Conservation (phyloP, 495 filamentous ascomycete genomes). For the Diplogelasinospora grovesii region DNA sequence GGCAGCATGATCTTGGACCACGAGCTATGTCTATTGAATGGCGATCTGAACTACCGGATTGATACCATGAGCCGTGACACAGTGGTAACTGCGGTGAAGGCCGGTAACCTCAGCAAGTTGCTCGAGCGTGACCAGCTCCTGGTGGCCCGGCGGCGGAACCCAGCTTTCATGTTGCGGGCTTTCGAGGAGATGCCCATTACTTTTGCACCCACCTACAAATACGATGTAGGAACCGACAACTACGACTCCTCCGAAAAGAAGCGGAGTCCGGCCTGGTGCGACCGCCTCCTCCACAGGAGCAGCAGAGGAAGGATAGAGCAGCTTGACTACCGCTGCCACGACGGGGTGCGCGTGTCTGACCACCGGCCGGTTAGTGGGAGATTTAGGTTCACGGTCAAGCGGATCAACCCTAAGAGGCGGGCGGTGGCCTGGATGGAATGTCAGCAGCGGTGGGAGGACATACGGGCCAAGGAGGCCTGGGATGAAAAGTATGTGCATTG, state of each 20-base stretch:
- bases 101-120: slow-evolving; percentile 79
- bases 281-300: slow-evolving; percentile 82
- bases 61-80: slow-evolving; percentile 92
- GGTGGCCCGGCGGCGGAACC: slow-evolving; percentile 77
- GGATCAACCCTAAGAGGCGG: slow-evolving; percentile 59
- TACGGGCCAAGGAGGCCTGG: slow-evolving; percentile 61
- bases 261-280: slow-evolving; percentile 94
- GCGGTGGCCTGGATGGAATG: slow-evolving; percentile 61
- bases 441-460: slow-evolving; percentile 61
- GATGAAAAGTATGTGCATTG: slow-evolving; percentile 35
- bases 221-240: slow-evolving; percentile 88
- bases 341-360: slow-evolving; percentile 82
- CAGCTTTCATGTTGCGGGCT: slow-evolving; percentile 75
- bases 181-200: slow-evolving; percentile 83
- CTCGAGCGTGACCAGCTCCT: slow-evolving; percentile 91
- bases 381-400: slow-evolving; percentile 78
- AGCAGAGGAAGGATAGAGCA: slow-evolving; percentile 70
- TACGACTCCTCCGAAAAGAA: slow-evolving; percentile 96
- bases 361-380: slow-evolving; percentile 85
- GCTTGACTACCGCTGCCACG: slow-evolving; percentile 79
- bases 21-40: slow-evolving; percentile 91
- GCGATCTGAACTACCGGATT: slow-evolving; percentile 96
- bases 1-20: slow-evolving; percentile 95
- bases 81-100: slow-evolving; percentile 73
- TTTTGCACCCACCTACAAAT: slow-evolving; percentile 96